Conservation (phyloP, 2,329 filamentous ascomycete genomes). For the Aspergillus puulaauensis region DNA sequence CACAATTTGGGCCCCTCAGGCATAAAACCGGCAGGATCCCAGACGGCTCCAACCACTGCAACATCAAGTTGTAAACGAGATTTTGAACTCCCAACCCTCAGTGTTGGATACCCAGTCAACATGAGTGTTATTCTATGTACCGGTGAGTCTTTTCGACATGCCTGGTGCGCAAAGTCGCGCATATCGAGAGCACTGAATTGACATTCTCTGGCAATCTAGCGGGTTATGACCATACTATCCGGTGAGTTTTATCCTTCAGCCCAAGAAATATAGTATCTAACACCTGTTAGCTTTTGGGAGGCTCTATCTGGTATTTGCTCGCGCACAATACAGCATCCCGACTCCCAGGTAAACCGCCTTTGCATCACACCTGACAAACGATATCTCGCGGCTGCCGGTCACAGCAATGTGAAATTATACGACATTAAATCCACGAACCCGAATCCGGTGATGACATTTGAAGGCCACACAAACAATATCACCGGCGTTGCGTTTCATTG, state of each 20-base stretch:
- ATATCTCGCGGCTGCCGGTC: slow-evolving; percentile 78
- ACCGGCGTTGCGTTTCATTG: slow-evolving; percentile 97
- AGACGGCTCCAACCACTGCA: slow-evolving; percentile 1
- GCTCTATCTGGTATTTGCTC: slow-evolving; percentile 96
- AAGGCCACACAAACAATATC: slow-evolving; percentile 93
- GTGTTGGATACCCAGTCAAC: slow-evolving; percentile 11
- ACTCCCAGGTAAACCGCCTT: slow-evolving; percentile 96
- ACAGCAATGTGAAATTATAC: slow-evolving; percentile 92
- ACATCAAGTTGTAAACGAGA: slow-evolving; percentile 5
- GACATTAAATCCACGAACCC: slow-evolving; percentile 99
- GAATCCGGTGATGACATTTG: slow-evolving; percentile 87
- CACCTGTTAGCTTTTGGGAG: slow-evolving; percentile 80
- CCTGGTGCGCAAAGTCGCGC: neutral
- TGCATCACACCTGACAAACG: slow-evolving; percentile 99
- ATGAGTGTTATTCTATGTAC: slow-evolving; percentile 70
- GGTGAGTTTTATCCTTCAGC: slow-evolving; percentile 47
- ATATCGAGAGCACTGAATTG: slow-evolving; percentile 4
- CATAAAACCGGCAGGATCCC: slow-evolving; percentile 19
- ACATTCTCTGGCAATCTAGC: slow-evolving; percentile 44
- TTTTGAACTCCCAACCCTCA: neutral
- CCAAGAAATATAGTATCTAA: neutral
- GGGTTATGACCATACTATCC: slow-evolving; percentile 74
- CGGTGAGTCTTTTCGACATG: slow-evolving; percentile 44
- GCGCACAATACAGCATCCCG: slow-evolving; percentile 94
- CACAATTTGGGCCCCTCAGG: neutral